Conservation (phyloP, 768 basidiomycete genomes). For the Suillus alpinus region DNA sequence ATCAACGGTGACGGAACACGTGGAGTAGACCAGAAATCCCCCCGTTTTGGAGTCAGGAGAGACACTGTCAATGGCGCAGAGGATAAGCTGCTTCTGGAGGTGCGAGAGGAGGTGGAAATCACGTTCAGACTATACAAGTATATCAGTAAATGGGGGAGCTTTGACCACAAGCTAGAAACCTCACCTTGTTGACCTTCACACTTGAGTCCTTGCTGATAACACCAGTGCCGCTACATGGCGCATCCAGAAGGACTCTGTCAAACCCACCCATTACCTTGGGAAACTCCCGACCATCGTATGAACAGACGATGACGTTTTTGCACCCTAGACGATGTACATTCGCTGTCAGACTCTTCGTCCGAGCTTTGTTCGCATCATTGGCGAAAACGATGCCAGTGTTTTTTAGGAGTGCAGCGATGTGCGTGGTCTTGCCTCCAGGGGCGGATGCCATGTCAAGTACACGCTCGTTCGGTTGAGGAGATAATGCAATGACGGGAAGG, state of each 20-base stretch:
- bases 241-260: conserved; percentile 94
- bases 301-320: conserved; percentile 96
- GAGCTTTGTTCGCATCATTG: conserved; percentile 91
- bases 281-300: conserved; percentile 96
- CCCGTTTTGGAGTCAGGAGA: conserved; percentile 87
- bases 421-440: conserved; percentile 97
- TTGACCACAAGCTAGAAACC: conserved; percentile 14
- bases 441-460: conserved; percentile 98
- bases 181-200: conserved; percentile 97
- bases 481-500: conserved; percentile 95
- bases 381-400: conserved; percentile 98
- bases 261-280: conserved; percentile 99
- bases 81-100: conserved; percentile 95
- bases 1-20: conserved; percentile 96
- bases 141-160: conserved; percentile 8
- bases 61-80: conserved; percentile 97
- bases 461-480: conserved; percentile 89
- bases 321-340: conserved; percentile 97
- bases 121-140: conserved; percentile 68
- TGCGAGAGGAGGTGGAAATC: conserved; percentile 97
- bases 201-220: conserved; percentile 97
- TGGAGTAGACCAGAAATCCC: conserved; percentile 95
- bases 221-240: conserved; percentile 97
- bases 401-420: conserved; percentile 94
- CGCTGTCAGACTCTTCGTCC: conserved; percentile 94